These are phyloP conservation scores for Trypanosoma avium DNA, from an alignment of 208 protist genomes.

Conservation along the genomic window DNA sequence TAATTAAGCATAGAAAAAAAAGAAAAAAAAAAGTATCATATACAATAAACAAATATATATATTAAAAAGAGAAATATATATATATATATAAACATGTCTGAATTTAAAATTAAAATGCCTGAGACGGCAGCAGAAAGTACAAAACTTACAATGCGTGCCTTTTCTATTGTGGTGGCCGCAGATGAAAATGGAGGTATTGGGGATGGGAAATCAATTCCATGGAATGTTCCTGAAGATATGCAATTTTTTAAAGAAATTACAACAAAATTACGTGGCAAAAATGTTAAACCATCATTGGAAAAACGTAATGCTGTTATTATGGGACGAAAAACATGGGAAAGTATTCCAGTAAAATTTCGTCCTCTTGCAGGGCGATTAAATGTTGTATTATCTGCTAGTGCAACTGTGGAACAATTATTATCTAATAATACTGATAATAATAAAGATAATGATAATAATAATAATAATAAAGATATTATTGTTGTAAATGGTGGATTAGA, in stretches of 20 bases:
- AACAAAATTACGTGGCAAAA: conserved; percentile 69
- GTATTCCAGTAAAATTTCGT: conserved; percentile 87
- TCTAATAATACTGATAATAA: conserved; percentile 36
- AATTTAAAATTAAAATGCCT: conserved; percentile 77
- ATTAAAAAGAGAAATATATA: background rate
- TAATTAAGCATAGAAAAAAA: background rate
- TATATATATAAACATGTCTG: conserved; percentile 4
- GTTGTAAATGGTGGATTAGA: conserved; percentile 59
- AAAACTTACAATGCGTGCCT: conserved; percentile 55
- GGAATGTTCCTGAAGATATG: conserved; percentile 88
- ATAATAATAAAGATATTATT: conserved; percentile 45
- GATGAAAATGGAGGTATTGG: conserved; percentile 81
- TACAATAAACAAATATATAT: background rate
- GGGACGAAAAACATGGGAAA: conserved; percentile 97
- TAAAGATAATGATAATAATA: no score
- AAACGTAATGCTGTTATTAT: conserved; percentile 96
- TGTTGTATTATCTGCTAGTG: conserved; percentile 82
- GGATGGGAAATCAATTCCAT: conserved; percentile 77
- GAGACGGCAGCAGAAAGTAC: conserved; percentile 42
- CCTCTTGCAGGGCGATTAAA: conserved; percentile 92
- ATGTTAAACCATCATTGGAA: conserved; percentile 25
- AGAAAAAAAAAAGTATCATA: background rate
- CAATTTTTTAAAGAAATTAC: conserved; percentile 85
- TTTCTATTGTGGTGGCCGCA: conserved; percentile 75
- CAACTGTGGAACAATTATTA: conserved; percentile 49